Base-by-base conservation (phyloP, 2,329 filamentous ascomycete species). In the Nemania serpens region DNA sequence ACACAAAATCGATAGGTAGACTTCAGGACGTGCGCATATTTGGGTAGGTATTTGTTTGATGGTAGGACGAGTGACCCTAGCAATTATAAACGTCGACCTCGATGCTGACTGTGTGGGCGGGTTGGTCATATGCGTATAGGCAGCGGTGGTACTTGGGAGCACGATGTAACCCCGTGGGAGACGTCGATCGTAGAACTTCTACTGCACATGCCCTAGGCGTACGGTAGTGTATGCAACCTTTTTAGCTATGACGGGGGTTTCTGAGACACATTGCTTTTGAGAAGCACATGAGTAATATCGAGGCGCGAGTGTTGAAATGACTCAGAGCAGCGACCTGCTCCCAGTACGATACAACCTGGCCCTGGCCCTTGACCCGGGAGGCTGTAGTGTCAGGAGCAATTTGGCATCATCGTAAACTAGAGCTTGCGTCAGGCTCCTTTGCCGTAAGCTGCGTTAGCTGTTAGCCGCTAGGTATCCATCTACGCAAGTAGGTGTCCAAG, bases 151-250 rank as follows among this genome's bases (percentile, higher is more conserved):
- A 62, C 57, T 59, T 62, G 51, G 48, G 48, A 46, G 48, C 50
- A 55, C 64, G 53, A 66, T 66, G 64, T 64, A 66, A 66, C 64
- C 61, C 59, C 55, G 34, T 53, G 48, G 43, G 36, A 34, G 58
- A 34, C 36, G 61, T 64, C 56, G 59, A 61, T 64, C 61, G 56
- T 37, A 52, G 46, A 55, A 36, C 47, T 52, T 55, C 34, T 47
- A 52, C 17, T 49, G 43, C n/a, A 39, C 29, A 39, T 43, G 58
- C 56, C 33, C 46, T 34, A 49, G 33, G 33, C 34, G 36, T 17
- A 10, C 15, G 41, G 13, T 45, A 22, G 12, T 25, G 29, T 47
- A 51, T 58, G 60, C 53, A 55, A 46, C 22, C 50, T 41, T 45
- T 15, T 37, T 33, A n/a, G 41, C 17, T 41, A 46, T 39, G 42